Conservation (phyloP, 495 filamentous ascomycete genomes). For the Oidiodendron maius region DNA sequence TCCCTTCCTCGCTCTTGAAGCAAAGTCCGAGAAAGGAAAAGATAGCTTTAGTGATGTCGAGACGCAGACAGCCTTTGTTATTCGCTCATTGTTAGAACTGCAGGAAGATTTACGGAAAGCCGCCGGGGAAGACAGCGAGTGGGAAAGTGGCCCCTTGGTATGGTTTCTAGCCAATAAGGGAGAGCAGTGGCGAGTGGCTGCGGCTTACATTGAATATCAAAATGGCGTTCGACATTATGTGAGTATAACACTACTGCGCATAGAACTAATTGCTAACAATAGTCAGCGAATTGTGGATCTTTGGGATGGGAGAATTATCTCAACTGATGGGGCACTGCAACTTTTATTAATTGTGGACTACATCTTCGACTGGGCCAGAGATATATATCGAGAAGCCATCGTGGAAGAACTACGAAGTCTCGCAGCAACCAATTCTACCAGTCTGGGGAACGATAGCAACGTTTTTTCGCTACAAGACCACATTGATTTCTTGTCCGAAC, state of each 20-base stretch:
- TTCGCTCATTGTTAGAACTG: not conserved
- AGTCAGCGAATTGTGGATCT: constrained; percentile 7
- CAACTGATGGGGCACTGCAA: constrained; percentile 22
- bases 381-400: constrained; percentile 21
- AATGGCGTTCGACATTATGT: not conserved
- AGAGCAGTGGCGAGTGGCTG: not conserved
- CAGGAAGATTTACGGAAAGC: constrained; percentile 1
- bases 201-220: not conserved
- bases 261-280: not conserved
- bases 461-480: not conserved
- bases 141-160: not conserved
- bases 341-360: constrained; percentile 28
- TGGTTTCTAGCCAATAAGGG: constrained; percentile 10
- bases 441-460: not conserved
- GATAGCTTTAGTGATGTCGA: constrained; percentile 1
- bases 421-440: not conserved
- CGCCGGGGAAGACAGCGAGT: not conserved
- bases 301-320: constrained; percentile 21
- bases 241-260: not conserved
- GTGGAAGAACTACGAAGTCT: constrained; percentile 8
- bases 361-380: constrained; percentile 29
- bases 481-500: not conserved
- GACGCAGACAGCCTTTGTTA: constrained; percentile 3
- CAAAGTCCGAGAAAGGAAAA: constrained; percentile 2
- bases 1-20: constrained; percentile 7